Conservation (phyloP, 2,329 filamentous ascomycete species). For the Sporothrix phasma region DNA sequence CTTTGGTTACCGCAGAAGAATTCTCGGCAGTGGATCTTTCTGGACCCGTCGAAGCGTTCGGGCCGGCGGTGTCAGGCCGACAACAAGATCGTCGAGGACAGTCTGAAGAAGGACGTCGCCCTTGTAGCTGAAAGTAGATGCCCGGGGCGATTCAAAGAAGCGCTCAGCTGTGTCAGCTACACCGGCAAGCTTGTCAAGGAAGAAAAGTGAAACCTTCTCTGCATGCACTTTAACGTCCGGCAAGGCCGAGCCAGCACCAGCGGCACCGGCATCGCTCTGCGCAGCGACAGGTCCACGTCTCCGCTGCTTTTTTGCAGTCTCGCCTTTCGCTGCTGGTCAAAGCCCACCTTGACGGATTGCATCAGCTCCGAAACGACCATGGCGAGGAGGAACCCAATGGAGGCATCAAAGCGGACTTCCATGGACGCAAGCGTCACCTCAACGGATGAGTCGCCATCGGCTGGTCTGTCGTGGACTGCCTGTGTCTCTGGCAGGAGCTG, state of each 20-base stretch:
- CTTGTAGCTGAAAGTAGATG: slow-evolving; percentile 30
- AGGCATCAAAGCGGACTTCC: slow-evolving; percentile 44
- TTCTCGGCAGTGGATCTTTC: neutral
- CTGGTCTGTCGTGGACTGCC: neutral
- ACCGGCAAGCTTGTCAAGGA: slow-evolving; percentile 45
- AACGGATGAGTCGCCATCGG: slow-evolving; percentile 28
- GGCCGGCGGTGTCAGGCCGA: slow-evolving; percentile 24
- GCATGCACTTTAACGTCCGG: slow-evolving; percentile 36
- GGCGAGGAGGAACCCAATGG: slow-evolving; percentile 44
- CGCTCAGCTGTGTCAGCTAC: slow-evolving; percentile 41
- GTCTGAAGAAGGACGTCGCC: slow-evolving; percentile 44
- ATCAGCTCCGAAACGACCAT: slow-evolving; percentile 42
- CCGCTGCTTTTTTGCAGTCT: slow-evolving; percentile 21
- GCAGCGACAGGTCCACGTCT: neutral
- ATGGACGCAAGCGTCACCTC: slow-evolving; percentile 45
- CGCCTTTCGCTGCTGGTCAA: slow-evolving; percentile 9
- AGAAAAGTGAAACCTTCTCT: slow-evolving; percentile 43
- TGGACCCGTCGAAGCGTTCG: neutral
- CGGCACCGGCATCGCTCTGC: neutral
- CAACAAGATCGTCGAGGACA: slow-evolving; percentile 36
- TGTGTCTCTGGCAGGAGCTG: neutral
- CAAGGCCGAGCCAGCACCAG: slow-evolving; percentile 19
- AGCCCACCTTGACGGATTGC: slow-evolving; percentile 13
- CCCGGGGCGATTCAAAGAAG: slow-evolving; percentile 30
- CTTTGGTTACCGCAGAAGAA: slow-evolving; percentile 17